These are phyloP conservation scores for Teunomyces aglyptinius DNA, from an alignment of 805 yeast genomes.

Conservation along the genomic window DNA sequence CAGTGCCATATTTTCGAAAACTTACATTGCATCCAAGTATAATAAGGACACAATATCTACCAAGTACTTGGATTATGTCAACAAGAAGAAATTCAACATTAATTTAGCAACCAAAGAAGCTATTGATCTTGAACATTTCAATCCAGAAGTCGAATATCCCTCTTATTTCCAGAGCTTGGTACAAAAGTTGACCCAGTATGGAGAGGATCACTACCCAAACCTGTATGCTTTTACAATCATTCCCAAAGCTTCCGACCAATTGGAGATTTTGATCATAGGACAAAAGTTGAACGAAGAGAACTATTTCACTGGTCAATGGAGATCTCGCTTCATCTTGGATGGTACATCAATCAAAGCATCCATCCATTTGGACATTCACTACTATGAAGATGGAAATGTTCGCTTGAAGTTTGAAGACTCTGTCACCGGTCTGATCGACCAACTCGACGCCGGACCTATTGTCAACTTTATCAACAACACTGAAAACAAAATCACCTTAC, in stretches of 20 bases:
- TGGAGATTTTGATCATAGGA: slow-evolving; percentile 62
- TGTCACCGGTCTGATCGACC: slow-evolving; percentile 4
- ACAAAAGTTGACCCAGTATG: slow-evolving; percentile 46
- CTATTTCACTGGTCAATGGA: slow-evolving; percentile 90
- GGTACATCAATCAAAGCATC: slow-evolving; percentile 46
- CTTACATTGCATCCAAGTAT: slow-evolving; percentile 30
- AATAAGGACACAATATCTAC: slow-evolving; percentile 34
- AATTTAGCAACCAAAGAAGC: slow-evolving; percentile 52
- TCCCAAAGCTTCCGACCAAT: slow-evolving; percentile 28
- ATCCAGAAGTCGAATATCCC: slow-evolving; percentile 24
- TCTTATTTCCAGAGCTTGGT: slow-evolving; percentile 28
- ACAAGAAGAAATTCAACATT: slow-evolving; percentile 52
- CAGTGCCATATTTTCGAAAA: slow-evolving; percentile 29
- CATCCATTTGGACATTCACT: slow-evolving; percentile 75
- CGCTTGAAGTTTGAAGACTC: slow-evolving; percentile 56
- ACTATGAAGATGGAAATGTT: slow-evolving; percentile 95
- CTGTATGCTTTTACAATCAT: slow-evolving; percentile 44
- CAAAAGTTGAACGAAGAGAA: slow-evolving; percentile 70
- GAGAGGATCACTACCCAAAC: slow-evolving; percentile 66
- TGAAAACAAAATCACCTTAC: slow-evolving; percentile 61
- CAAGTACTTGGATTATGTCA: slow-evolving; percentile 52
- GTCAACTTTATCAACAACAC: slow-evolving; percentile 49
- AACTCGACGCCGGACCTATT: slow-evolving; percentile 31
- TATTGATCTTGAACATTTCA: slow-evolving; percentile 50
- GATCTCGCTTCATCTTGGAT: slow-evolving; percentile 54